Conservation (phyloP, 441 rosid genomes). For the Gossypium davidsonii region DNA sequence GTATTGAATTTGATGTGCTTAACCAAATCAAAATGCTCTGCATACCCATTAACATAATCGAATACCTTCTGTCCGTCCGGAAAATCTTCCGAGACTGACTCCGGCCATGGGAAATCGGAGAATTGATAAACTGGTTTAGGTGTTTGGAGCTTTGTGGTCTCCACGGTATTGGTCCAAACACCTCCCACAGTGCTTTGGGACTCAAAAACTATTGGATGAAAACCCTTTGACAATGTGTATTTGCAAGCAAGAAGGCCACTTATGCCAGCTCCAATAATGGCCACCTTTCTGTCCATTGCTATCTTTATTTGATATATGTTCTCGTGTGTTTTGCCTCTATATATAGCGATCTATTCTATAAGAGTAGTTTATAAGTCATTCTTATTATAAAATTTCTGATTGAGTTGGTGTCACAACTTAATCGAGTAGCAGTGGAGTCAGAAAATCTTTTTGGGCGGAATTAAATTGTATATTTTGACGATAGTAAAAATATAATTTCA, state of each 20-base stretch:
- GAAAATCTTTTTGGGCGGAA: too few relatives aligned
- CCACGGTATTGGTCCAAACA: conserved; percentile 31
- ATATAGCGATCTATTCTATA: not conserved
- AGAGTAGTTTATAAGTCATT: not conserved
- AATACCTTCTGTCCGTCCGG: conserved; percentile 32
- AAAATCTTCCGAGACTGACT: conserved; percentile 21
- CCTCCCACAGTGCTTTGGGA: conserved; percentile 30
- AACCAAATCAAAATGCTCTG: conserved; percentile 26
- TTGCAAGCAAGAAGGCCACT: conserved; percentile 54
- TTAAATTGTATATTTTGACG: too few relatives aligned
- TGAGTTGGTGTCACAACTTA: too few relatives aligned
- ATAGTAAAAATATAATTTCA: too few relatives aligned
- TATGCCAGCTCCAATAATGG: conserved; percentile 35
- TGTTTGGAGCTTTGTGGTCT: conserved; percentile 42
- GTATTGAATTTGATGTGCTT: conserved; percentile 30
- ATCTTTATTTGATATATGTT: not conserved
- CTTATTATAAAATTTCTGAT: not conserved
- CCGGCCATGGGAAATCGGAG: conserved; percentile 49
- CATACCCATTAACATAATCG: conserved; percentile 32
- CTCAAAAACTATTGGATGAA: conserved; percentile 39
- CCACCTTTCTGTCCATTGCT: not conserved
- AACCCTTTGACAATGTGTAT: conserved; percentile 35
- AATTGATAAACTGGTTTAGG: conserved; percentile 33
- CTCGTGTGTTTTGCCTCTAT: not conserved
- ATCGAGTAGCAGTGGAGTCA: too few relatives aligned